Conservation (phyloP, 1,139 yeast genomes). For the Suhomyces wounanorum region DNA sequence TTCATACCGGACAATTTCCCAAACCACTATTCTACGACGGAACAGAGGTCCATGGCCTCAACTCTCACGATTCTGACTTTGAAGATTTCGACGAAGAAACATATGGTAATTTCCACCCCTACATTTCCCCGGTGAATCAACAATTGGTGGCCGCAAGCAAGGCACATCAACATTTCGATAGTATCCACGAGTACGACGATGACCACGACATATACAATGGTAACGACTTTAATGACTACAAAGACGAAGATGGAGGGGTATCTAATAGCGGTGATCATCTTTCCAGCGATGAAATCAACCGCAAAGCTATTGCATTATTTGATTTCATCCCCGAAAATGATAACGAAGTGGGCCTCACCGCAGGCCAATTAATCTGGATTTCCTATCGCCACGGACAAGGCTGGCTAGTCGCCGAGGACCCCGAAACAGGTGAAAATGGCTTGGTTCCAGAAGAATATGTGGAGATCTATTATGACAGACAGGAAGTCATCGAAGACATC, state of each 20-base stretch:
- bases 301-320: slow-evolving; percentile 79
- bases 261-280: slow-evolving; percentile 4
- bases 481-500: slow-evolving; percentile 33
- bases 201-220: slow-evolving; percentile 8
- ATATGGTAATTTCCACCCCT: slow-evolving; percentile 14
- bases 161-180: slow-evolving; percentile 6
- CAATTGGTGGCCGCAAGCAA: slow-evolving; percentile 2
- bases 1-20: slow-evolving; percentile 55
- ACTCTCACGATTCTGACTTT: slow-evolving; percentile 20
- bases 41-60: slow-evolving; percentile 16
- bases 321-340: slow-evolving; percentile 93
- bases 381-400: slow-evolving; percentile 96
- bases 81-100: slow-evolving; percentile 16
- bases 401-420: slow-evolving; percentile 94
- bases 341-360: slow-evolving; percentile 76
- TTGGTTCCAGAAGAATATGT: slow-evolving; percentile 96
- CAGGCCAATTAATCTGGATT: slow-evolving; percentile 85
- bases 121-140: slow-evolving; percentile 15
- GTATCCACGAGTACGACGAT: slow-evolving; percentile 11
- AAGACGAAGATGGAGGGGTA: slow-evolving; percentile 5
- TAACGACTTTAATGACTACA: slow-evolving; percentile 11
- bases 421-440: slow-evolving; percentile 79
- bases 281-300: slow-evolving; percentile 42
- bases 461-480: slow-evolving; percentile 46
- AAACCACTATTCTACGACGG: slow-evolving; percentile 20